These are phyloP conservation scores for Tubosaeta sp. DNA, from an alignment of 768 basidiomycete species.

Conservation along the genomic window DNA sequence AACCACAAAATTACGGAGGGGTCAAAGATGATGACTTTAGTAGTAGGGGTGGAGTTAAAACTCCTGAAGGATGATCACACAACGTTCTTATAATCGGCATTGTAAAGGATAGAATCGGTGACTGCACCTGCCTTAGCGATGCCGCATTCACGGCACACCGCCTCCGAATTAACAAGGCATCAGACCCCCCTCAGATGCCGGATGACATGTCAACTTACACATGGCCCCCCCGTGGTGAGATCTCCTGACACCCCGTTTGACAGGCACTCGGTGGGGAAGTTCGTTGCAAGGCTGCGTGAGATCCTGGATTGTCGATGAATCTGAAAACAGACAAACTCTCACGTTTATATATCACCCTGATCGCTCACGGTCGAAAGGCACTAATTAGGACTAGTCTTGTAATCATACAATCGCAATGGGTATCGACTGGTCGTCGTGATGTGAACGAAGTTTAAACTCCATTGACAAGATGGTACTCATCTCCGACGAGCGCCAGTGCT, in stretches of 20 bases:
- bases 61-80: constrained; percentile 33
- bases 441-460: constrained; percentile 19
- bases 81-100: constrained; percentile 34
- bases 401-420: constrained; percentile 13
- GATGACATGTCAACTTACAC: constrained; percentile 35
- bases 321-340: constrained; percentile 23
- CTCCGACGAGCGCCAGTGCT: constrained; percentile 3
- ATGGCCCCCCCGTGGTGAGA: constrained; percentile 22
- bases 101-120: constrained; percentile 24
- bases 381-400: constrained; percentile 23
- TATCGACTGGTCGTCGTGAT: constrained; percentile 20
- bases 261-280: constrained; percentile 23
- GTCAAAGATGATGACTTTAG: constrained; percentile 20
- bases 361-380: constrained; percentile 24
- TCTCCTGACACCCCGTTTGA: constrained; percentile 31
- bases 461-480: constrained; percentile 12
- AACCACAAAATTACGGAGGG: constrained; percentile 11
- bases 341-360: constrained; percentile 36
- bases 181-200: constrained; percentile 24
- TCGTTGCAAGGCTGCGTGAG: constrained; percentile 20
- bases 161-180: constrained; percentile 30
- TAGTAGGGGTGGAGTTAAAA: constrained; percentile 35
- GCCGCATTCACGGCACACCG: constrained; percentile 32
- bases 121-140: constrained; percentile 32
- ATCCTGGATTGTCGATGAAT: constrained; percentile 31